Evolutionary conservation across 169 alveolate genomes (phyloP).

Genomic region (Plasmodium sp.): DNA sequence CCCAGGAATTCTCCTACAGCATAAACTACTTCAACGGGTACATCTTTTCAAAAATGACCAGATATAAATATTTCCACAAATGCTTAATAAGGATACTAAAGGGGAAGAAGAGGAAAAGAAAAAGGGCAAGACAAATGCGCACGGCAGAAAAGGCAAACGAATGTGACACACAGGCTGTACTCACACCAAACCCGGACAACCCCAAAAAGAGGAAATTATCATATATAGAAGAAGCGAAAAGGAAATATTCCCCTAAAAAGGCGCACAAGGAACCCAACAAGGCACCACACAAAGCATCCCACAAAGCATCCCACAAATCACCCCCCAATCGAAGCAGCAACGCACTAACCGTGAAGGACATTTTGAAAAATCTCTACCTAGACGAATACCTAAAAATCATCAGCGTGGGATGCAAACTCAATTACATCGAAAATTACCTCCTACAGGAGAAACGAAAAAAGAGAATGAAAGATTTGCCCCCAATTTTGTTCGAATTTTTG

Average conservation of each 20-base stretch:
- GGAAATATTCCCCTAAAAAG: not conserved
- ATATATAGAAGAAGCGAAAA: not conserved
- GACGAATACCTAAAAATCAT: constrained; percentile 64
- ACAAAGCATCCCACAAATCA: not conserved
- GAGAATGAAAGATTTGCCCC: constrained; percentile 52
- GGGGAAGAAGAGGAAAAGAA: not conserved
- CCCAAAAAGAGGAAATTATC: constrained; percentile 22
- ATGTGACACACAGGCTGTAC: not conserved
- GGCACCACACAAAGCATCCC: not conserved
- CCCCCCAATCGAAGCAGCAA: not conserved
- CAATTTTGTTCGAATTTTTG: constrained; percentile 53
- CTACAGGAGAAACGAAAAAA: constrained; percentile 27
- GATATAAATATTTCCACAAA: constrained; percentile 71
- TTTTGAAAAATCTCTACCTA: constrained; percentile 45
- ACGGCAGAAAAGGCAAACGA: not conserved
- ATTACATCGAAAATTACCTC: constrained; percentile 66
- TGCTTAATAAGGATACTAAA: constrained; percentile 58
- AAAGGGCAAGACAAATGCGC: not conserved
- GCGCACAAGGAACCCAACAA: not conserved
- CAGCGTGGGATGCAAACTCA: constrained; percentile 48
- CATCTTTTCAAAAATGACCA: constrained; percentile 60
- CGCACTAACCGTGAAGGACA: constrained; percentile 20
- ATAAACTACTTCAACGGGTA: constrained; percentile 56
- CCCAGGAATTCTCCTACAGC: constrained; percentile 33
- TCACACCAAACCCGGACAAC: not conserved